Evolutionary conservation across 2,329 filamentous ascomycete species (phyloP), one percentile per base, ranked within the genome.

Genomic region (Magnaporthiopsis incrustans): DNA sequence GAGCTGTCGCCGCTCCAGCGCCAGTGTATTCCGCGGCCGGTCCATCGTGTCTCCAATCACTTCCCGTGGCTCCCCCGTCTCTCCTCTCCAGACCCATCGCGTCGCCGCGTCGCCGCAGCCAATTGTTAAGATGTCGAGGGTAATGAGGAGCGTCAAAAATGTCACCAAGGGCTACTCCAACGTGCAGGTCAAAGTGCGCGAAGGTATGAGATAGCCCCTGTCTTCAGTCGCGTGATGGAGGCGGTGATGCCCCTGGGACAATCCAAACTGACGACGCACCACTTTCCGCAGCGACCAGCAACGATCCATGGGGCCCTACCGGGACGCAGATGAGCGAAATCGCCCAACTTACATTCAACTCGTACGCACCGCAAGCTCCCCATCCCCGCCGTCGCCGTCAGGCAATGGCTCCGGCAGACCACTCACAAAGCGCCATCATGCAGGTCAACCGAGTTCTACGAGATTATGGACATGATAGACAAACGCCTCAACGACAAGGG

Each of bases 401-500:
- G 38, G 15, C 8, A 26, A n/a, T 53, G 22, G 44, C 44, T 25
- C 22, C 10, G 44, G 18, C 18, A 53, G 44, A 53, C n/a, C 44
- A 25, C 44, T 53, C 44, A 53, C 44, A 53, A 53, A 50, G 26
- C 38, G 44, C 18, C 35, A 18, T 30, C 30, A 4, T 57, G 57
- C 68, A 96, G 94, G 74, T 93, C 92, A 50, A 94, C 90, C 77
- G 95, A 98, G 76, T 99, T 99, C 80, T 97, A 97, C 80, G 94
- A 99, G 76, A 97, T 99, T 72, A 97, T 99, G 89, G 95, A 99
- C 76, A 99, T 99, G 92, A 83, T 99, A 69, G 95, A 99, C 79
- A 98, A 98, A 82, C 89, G 95, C 70, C 81, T 99, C 73, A 99
- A 99, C 72, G 95, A 99, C 78, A 98, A 99, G 78, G 95, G 95